Percentiles rank a stretch among this genome's conserved stretches.
Conservation (phyloP, 257 asterid species). For the Lithospermum erythrorhizon region DNA sequence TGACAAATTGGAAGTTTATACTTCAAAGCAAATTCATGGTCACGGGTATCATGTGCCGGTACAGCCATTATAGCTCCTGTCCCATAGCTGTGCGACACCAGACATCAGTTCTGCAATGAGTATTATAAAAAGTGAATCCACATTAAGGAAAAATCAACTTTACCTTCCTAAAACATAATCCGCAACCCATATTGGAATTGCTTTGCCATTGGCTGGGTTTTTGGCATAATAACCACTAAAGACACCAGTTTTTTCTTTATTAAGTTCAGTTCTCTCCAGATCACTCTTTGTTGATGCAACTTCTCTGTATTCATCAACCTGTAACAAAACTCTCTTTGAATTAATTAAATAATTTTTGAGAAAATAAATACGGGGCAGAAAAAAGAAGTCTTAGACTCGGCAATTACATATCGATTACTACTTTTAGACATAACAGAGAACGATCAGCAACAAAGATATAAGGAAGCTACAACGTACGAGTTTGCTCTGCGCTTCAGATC, state of each 20-base stretch:
- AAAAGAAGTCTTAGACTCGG: neutral
- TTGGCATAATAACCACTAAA: conserved; percentile 87
- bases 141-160: conserved; percentile 10
- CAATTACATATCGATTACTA: neutral
- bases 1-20: conserved; percentile 58
- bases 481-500: conserved; percentile 52
- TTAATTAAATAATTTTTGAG: neutral
- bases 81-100: conserved; percentile 64
- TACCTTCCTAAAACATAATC: conserved; percentile 97
- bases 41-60: conserved; percentile 97
- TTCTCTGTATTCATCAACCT: conserved; percentile 89
- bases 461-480: conserved; percentile 32
- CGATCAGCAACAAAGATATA: neutral
- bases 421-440: neutral
- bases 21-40: conserved; percentile 87
- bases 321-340: conserved; percentile 16
- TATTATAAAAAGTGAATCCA: conserved; percentile 6
- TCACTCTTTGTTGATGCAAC: conserved; percentile 88
- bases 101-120: conserved; percentile 7
- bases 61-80: conserved; percentile 99
- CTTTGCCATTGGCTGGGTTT: conserved; percentile 76
- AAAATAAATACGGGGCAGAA: neutral
- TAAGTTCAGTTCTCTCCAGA: conserved; percentile 95
- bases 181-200: conserved; percentile 91
- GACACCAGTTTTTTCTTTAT: conserved; percentile 90